Conservation (phyloP, 371 early-diverging fungal species). For the Lichtheimia corymbifera region DNA sequence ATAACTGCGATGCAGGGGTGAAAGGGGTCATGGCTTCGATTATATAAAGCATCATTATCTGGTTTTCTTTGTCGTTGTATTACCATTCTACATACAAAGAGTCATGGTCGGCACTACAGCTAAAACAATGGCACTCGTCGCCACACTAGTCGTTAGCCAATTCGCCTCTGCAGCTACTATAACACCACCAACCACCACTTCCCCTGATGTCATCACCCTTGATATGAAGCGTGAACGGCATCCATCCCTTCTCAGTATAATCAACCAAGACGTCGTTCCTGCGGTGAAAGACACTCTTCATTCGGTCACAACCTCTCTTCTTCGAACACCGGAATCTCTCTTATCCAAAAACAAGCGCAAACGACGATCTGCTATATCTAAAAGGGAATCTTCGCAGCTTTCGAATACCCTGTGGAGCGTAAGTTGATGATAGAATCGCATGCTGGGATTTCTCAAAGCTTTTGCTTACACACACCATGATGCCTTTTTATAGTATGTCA, state of each 20-base stretch:
- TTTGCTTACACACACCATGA: neutral
- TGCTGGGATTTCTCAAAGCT: neutral
- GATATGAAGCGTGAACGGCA: slow-evolving; percentile 8
- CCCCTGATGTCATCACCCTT: neutral
- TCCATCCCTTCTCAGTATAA: neutral
- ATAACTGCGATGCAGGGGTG: too few relatives aligned
- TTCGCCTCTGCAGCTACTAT: neutral
- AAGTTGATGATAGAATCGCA: neutral
- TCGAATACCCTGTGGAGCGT: slow-evolving; percentile 19
- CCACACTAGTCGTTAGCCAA: neutral
- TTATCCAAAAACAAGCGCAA: neutral
- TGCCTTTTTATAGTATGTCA: slow-evolving; percentile 12
- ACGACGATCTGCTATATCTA: neutral
- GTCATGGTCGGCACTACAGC: neutral
- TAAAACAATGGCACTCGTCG: neutral
- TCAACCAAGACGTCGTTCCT: neutral
- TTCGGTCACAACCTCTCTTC: neutral
- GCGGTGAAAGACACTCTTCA: neutral
- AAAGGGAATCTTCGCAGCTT: neutral
- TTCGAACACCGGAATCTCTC: too few relatives aligned
- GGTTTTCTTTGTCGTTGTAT: neutral
- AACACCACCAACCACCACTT: neutral
- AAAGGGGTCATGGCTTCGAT: neutral
- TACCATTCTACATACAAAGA: neutral
- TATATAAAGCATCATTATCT: neutral